Evolutionary conservation across 306 rosid genomes (phyloP), one percentile per base, ranked within the genome.

Genomic region (Quercus bicolor): DNA sequence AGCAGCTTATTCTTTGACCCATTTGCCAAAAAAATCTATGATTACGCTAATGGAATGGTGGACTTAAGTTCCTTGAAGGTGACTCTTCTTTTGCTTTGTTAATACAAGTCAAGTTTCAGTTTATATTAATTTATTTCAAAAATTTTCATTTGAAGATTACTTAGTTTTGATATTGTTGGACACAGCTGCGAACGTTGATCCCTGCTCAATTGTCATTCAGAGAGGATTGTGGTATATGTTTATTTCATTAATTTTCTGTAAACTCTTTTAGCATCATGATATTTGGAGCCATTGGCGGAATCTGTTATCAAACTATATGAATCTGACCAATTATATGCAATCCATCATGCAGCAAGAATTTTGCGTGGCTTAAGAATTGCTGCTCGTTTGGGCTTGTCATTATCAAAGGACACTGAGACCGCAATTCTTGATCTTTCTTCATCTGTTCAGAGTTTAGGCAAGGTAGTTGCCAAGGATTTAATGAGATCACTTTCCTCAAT

Each of bases 1-100:
- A 84, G 78, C 98, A 95, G 98, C 84, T 91, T 94, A 81, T 94
- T 94, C 90, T 92, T 89, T 69, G 98, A 94, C 73, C 97, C 98
- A 64, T 78, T 82, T 78, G 24, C 29, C 23, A 82, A 88, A 70
- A 78, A 68, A 56, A 76, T 88, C 65, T 86, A 80, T 80, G 90
- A 86, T 79, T 88, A 86, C 70, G 78, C 82, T 2, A 76, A 79
- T 75, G 90, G 90, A 71, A 82, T 88, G 19, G 68, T n/a, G 3
- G 90, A 88, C 76, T 79, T 88, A 61, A 84, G 75, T 74, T 80
- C 85, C 56, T 68, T 82, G 76, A 86, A 84, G 89, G 90, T 88
- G 77, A 77, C 56, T 76, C 34, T 29, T 28, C 31, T 16, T 73
- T 68, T 81, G 57, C 51, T 65, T 68, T 54, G 21, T 34, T 60